Base-by-base conservation (phyloP, 768 basidiomycete genomes). In the Leccinum broughii region DNA sequence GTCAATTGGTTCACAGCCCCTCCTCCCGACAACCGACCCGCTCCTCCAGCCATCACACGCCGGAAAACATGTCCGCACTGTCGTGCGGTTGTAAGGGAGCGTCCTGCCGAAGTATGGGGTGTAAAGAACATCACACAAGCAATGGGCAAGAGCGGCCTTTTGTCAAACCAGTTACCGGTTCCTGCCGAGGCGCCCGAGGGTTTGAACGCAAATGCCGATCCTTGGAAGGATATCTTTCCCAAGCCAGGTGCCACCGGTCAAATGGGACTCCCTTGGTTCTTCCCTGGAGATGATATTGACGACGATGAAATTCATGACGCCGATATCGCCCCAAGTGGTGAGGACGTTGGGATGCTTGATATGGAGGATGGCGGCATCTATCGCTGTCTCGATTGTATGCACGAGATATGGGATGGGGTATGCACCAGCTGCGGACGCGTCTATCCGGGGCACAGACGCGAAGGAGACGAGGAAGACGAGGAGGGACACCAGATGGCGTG, bases 291-390 rank as follows among this genome's bases (percentile, higher is more conserved):
- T n/a, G 62, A 56, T n/a, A 32, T 58, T 7, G 66, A 67, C 41
- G 68, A 62, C 8, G 61, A 66, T 37, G 66, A 63, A 52, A 68
- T 59, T 55, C 62, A 58, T 46, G 30, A 62, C 24, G 51, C 56
- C 15, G 61, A 60, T 54, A 24, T 63, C 17, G 59, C 55, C 4
- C 67, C 54, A 65, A 65, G 67, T 68, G 65, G 74, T 66, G 56
- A 80, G 46, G 76, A 80, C 28, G 74, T 86, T 64, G 89, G 90
- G 1, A 83, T 88, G 77, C 81, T 82, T 35, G 91, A 93, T 67
- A 78, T 77, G 9, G 89, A 91, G 63, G 91, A 92, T 60, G 89
- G 86, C 11, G 88, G 86, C 1, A 79, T 93, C n/a, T 87, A 85
- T 67, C 81, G 91, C 17, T 93, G 92, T 69, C 67, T 85, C 15